Evolutionary conservation across 148 eudicot species (phyloP), one percentile per base, ranked within the genome.

Genomic region (Amaranthus hypochondriacus): DNA sequence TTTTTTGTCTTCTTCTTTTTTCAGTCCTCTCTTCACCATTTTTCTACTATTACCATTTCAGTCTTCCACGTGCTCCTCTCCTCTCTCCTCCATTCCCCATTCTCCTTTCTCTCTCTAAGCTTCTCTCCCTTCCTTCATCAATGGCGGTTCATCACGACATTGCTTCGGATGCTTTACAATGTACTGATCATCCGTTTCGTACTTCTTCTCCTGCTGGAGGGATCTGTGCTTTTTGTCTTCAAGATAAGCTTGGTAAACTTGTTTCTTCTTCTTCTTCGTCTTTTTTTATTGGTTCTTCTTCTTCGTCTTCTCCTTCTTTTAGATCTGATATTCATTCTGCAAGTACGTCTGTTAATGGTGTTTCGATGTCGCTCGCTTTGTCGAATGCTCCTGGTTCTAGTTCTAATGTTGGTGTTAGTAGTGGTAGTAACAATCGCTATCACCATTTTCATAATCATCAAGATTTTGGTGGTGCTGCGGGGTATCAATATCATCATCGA

Each of bases 201-300:
- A 84, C 76, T 89, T 83, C 69, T 56, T 69, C 87, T 53, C 83
- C 92, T 0, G 86, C 84, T 4, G 80, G 79, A 1, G 70, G 97
- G n/a, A 93, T 93, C 79, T 93, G 98, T 71, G 90, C 97, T 0
- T 78, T 91, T n/a, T 93, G 98, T 68, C 88, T 93, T n/a, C 98
- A 93, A 81, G 98, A 93, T 12, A 93, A 91, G 72, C 87, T 93
- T 1, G 97, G 98, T 0, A 93, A 88, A 46, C 84, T 93, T 0
- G 97, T 91, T 47, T 88, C 97, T 4, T 81, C 93, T 9, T 90
- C 97, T 11, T 90, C 90, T 44, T 81, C 89, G 7, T 79, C 90
- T 15, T 64, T 85, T 21, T 80, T 87, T 80, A 79, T 86, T 3
- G 72, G 77, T 6, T 69, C 87, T 5, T 73, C 92, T 18, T 79